Evolutionary conservation across 371 early-diverging fungal species (phyloP), one percentile per base, ranked within the genome.

Genomic region (Lichtheimia corymbifera): DNA sequence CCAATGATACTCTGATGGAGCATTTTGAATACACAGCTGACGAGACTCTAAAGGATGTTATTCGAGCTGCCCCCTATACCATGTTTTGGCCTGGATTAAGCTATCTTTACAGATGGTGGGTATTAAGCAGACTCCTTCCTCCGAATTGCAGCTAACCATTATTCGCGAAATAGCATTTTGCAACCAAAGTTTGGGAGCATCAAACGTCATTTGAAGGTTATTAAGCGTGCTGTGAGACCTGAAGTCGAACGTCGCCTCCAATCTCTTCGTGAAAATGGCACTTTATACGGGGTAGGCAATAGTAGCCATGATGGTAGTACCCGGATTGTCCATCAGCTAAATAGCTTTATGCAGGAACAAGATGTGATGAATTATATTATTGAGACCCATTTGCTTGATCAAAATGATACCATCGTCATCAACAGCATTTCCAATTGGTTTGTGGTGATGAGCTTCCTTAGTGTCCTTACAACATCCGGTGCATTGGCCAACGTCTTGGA

Each of bases 361-460:
- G 57, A 56, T 27, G 45, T 56, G 3, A 40, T 56, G 20, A 18
- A 45, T 24, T 56, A 12, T n/a, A 27, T 56, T 2, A n/a, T 56
- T 4, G 43, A n/a, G 14, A 22, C 42, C 11, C 14, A 56, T 20
- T 56, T 56, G n/a, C 12, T 13, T 11, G 27, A 45, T 27, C 11
- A 25, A 27, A n/a, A 56, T 0, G 27, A 45, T 18, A 17, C 17
- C n/a, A 54, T 41, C 4, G 55, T 66, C 53, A 35, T 66, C 1
- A 63, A 68, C 12, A 50, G 60, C 9, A 9, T 72, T 0, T 63
- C 64, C 1, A 62, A 27, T 3, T 43, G 55, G 27, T 40, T 70
- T 6, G 18, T 76, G 24, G 25, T 71, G 2, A 44, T 80, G 11
- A 65, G 79, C 44, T 65, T 84, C 60, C 72, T 72, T 5, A 72